Conservation (phyloP, 176 grass and related monocot genomes). For the Alloteropsis semialata region DNA sequence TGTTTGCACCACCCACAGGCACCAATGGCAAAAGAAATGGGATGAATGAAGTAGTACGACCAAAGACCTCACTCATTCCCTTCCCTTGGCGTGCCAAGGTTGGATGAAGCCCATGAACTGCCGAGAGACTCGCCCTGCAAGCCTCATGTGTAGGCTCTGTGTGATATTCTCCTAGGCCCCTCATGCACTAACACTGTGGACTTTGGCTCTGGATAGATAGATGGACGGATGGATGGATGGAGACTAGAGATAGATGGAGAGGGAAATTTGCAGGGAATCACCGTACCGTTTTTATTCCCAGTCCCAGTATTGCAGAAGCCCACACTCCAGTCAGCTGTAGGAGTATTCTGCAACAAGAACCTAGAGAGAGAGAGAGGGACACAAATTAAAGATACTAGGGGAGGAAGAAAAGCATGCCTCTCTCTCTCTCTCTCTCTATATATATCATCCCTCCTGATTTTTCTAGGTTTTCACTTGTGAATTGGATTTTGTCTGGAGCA, state of each 20-base stretch:
- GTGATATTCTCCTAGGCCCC: slow-evolving; percentile 37
- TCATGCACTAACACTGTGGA: slow-evolving; percentile 35
- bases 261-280: slow-evolving; percentile 40
- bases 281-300: slow-evolving; percentile 40
- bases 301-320: slow-evolving; percentile 16
- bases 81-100: background rate
- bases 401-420: background rate
- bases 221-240: slow-evolving; percentile 35
- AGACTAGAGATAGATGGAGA: slow-evolving; percentile 41
- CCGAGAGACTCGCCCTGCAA: background rate
- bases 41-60: slow-evolving; percentile 7
- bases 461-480: slow-evolving; percentile 49
- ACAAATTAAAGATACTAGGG: slow-evolving; percentile 13
- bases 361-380: background rate
- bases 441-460: background rate
- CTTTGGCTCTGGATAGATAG: slow-evolving; percentile 41
- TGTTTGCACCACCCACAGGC: background rate
- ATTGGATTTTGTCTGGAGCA: slow-evolving; percentile 85
- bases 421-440: background rate
- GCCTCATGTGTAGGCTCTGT: slow-evolving; percentile 21
- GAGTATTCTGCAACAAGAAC: slow-evolving; percentile 4
- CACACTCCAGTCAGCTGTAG: background rate
- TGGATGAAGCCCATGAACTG: slow-evolving; percentile 4
- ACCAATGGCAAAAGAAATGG: slow-evolving; percentile 11
- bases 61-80: slow-evolving; percentile 7